Conservation (phyloP, 2,329 filamentous ascomycete species). For the Aspergillus viridinutans region DNA sequence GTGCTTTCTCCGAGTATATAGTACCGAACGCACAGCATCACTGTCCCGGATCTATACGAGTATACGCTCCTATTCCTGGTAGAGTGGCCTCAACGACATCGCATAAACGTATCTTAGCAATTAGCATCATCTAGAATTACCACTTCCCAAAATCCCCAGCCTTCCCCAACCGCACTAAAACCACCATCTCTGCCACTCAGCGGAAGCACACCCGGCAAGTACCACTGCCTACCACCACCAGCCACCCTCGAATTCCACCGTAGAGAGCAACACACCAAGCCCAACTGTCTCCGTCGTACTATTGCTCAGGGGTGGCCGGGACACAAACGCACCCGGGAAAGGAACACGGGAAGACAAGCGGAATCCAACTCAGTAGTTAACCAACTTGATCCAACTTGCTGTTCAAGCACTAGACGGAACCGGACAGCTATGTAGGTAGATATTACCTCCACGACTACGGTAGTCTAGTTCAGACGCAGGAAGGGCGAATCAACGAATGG, state of each 20-base stretch:
- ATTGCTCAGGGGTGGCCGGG: background rate
- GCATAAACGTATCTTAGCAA: background rate
- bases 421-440: background rate
- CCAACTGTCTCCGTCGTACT: background rate
- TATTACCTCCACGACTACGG: background rate
- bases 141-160: background rate
- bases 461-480: background rate
- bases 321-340: background rate
- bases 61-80: background rate
- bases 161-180: background rate
- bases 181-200: background rate
- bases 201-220: background rate
- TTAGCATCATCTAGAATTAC: background rate
- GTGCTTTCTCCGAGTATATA: background rate
- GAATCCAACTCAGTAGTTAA: background rate
- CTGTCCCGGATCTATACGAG: background rate
- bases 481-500: background rate
- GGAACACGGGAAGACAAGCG: background rate
- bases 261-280: background rate
- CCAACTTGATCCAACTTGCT: too few species aligned
- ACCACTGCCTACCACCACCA: too few species aligned
- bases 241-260: background rate
- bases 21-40: too few species aligned
- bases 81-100: background rate
- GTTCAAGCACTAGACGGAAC: background rate